Evolutionary conservation across 75 land plant genomes (phyloP), one percentile per base, ranked within the genome.

Genomic region (Cunninghamia lanceolata): DNA sequence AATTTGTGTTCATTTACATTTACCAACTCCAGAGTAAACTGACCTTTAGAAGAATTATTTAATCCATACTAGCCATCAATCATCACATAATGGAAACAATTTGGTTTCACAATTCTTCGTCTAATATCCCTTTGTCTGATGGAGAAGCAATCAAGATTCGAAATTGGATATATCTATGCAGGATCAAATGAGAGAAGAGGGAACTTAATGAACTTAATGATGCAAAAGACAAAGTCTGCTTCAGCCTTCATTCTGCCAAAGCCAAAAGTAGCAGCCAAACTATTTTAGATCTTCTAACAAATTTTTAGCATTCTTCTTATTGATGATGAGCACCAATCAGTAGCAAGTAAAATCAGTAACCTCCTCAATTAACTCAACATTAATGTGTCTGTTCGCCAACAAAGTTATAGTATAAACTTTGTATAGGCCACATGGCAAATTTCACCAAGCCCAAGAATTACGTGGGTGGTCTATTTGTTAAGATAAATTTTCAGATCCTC

Each of bases 281-380:
- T 66, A 66, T 66, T 66, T 66, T 66, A 73, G 75, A 73, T 73
- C 36, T 73, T 73, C 75, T 73, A 73, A 32, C 75, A 73, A 73
- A 10, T 73, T 73, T 34, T 73, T 34, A 73, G 36, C 75, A 34
- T 73, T 73, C 75, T 73, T 73, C n/a, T 63, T 3, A 34, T 73
- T 32, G 38, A 32, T 32, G 36, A 0, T 34, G 36, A 32, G 75
- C 15, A 32, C 3, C 75, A 34, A 34, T 32, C 75, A 73, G 36
- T 32, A 73, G 75, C 34, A 34, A 73, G 75, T 32, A 73, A 25
- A 73, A 34, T 34, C 15, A 14, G 35, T 73, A 73, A 30, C 14
- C 14, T 32, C 11, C 36, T 73, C 36, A 9, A 32, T 0, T 73
- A 73, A 34, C 16, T 73, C 16, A 10, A 13, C 75, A 73, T 25